Base-by-base conservation (phyloP, 768 basidiomycete genomes). In the Russula virescens region DNA sequence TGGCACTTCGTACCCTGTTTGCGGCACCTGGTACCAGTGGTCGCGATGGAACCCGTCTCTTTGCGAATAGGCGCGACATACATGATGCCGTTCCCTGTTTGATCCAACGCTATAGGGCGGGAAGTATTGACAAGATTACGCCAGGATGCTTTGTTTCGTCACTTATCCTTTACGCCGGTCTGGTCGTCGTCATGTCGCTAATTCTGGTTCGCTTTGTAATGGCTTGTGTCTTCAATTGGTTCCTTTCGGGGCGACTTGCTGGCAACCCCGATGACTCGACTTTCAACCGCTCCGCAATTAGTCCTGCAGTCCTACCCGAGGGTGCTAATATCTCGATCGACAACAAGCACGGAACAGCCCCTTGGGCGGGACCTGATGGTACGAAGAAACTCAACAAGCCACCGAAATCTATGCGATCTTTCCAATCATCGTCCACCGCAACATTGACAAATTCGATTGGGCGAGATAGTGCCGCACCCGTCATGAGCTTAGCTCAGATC, bases 181-280 rank as follows among this genome's bases (percentile, higher is more conserved):
- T 99, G 61, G 83, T 93, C 73, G 86, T 98, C 76, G 94, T 99
- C 71, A 84, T 98, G 59, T 83, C 83, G 31, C 85, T 99, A 63
- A 91, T 99, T 35, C 75, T 98, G 65, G 86, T 92, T 35, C 91
- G 97, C 40, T 99, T 98, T 75, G 74, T 81, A 69, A 98, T 99
- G 96, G 97, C 97, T 0, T 92, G 92, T 73, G 73, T 96, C 46
- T 99, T 98, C 81, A 94, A 85, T 69, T 99, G 97, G 97, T 96
- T 92, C 78, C 77, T 98, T 53, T 95, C 94, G 11, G 83, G 82
- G 9, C 82, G 81, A 58, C 81, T 98, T 38, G 89, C 94, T 19
- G 84, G 85, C 13, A 84, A 91, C 26, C 91, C 91, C 0, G 82
- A 82, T 64, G 84, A 73, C 64, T 81, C 80, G 62, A 81, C 91